phyloP scores from a whole-genome alignment of 495 filamentous ascomycete species.

The Oidiodendron maius region DNA sequence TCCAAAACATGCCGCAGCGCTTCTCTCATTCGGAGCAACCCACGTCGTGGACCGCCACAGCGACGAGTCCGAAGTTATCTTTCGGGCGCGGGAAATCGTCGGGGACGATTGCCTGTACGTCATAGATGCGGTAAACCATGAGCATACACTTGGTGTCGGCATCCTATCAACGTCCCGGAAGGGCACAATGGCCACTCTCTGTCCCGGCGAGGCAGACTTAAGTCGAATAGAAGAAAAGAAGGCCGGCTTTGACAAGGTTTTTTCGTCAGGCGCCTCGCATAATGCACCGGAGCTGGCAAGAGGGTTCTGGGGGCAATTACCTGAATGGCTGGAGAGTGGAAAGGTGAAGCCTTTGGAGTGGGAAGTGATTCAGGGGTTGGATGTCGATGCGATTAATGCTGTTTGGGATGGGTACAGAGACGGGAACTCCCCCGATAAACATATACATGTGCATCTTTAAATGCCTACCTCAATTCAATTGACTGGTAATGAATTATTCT shows the following conservation, averaged over 20 bases:
- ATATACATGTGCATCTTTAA: too few relatives aligned
- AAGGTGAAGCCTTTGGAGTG: too few relatives aligned
- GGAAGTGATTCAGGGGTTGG: too few relatives aligned
- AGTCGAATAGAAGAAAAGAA: not conserved
- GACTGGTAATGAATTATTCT: too few relatives aligned
- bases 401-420: too few relatives aligned
- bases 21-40: slow-evolving; percentile 25
- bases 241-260: not conserved
- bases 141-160: slow-evolving; percentile 1
- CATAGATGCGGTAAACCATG: slow-evolving; percentile 22
- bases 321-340: too few relatives aligned
- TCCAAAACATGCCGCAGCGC: not conserved
- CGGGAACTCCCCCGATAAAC: too few relatives aligned
- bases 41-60: slow-evolving; percentile 32
- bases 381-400: too few relatives aligned
- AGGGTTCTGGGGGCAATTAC: too few relatives aligned
- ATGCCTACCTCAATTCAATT: too few relatives aligned
- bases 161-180: slow-evolving; percentile 13
- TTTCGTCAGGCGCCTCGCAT: too few relatives aligned
- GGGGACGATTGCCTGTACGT: slow-evolving; percentile 25
- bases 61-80: slow-evolving; percentile 25
- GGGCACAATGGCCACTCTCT: slow-evolving; percentile 7
- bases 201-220: slow-evolving; percentile 4
- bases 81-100: slow-evolving; percentile 31
- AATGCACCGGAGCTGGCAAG: too few relatives aligned